Percentiles rank a stretch among this genome's conserved stretches.
Evolutionary conservation across 2,329 filamentous ascomycete species (phyloP).

Genomic region (Colletotrichum zoysiae): DNA sequence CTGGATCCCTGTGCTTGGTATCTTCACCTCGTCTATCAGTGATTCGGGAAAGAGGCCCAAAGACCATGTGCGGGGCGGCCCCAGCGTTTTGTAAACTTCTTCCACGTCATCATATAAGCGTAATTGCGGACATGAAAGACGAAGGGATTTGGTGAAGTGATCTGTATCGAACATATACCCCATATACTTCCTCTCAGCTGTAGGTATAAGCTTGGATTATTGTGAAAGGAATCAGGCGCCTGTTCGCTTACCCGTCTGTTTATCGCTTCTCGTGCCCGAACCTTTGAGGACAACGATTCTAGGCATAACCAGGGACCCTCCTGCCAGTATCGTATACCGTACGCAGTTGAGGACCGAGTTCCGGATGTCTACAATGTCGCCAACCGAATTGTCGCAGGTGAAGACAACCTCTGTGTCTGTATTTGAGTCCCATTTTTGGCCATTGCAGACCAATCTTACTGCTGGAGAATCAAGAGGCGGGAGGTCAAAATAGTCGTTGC

Average conservation of each 20-base stretch:
- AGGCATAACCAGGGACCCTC: conserved; percentile 53
- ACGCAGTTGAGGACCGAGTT: conserved; percentile 57
- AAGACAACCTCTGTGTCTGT: conserved; percentile 49
- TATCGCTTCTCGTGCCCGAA: conserved; percentile 46
- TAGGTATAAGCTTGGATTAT: conserved; percentile 46
- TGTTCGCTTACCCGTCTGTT: conserved; percentile 45
- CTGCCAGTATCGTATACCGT: conserved; percentile 54
- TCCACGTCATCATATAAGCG: conserved; percentile 47
- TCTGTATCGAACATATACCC: conserved; percentile 48
- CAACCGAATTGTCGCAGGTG: conserved; percentile 54
- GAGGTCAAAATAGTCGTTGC: conserved; percentile 21
- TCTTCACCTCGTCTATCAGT: conserved; percentile 48
- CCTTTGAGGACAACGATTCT: conserved; percentile 52
- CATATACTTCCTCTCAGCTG: conserved; percentile 44
- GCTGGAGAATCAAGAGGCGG: conserved; percentile 43
- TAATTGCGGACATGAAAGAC: conserved; percentile 47
- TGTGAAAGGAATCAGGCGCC: background rate
- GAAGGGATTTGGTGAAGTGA: conserved; percentile 45
- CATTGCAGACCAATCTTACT: conserved; percentile 43
- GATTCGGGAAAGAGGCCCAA: conserved; percentile 47
- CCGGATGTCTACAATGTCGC: conserved; percentile 54
- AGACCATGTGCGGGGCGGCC: conserved; percentile 40
- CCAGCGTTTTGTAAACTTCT: conserved; percentile 41
- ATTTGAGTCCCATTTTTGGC: conserved; percentile 45
- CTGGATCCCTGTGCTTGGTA: conserved; percentile 44